Base-by-base conservation (phyloP, 139 green algal species). In the Pycnococcus provasolii region DNA sequence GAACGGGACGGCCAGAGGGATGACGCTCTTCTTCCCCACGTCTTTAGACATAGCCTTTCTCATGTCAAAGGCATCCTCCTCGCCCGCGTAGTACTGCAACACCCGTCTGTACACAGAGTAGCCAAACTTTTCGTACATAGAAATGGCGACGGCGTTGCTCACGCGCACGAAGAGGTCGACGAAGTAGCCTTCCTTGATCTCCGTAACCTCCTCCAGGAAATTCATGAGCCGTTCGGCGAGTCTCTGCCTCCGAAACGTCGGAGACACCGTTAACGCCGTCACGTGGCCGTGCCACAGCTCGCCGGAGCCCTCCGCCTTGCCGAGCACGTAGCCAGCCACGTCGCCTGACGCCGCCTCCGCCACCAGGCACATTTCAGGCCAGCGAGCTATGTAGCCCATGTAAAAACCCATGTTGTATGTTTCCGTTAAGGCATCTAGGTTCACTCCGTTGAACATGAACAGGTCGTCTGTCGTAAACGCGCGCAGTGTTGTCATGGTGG, bases 321-420 rank as follows among this genome's bases (percentile, higher is more conserved):
- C 93, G 44, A 99, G 75, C 40, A 99, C 76, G 54, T 71, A 71
- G 26, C 65, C 65, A 37, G 11, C 43, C 1, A 42, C 2, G 67
- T 45, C 86, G 73, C 8, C 70, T 45, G 46, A 80, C 83, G 0
- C 88, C 82, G 0, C 81, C 45, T 84, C 83, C 3, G 90, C 91
- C 53, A 88, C 67, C 40, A 88, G 58, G 74, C 86, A 97, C 68
- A 95, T 95, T 64, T 95, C 90, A 1, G 91, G 90, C 90, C 90
- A 96, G 4, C 78, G 76, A 1, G 91, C 88, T 1, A 98, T 70
- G 79, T 98, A 98, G 1, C 82, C 72, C 3, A 96, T 78, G 75
- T 99, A 99, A 67, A 99, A 99, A 0, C 71, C 64, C 40, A 99
- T 67, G 72, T 97, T 88, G 80, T 97, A 99, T 42, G 93, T 99